Conservation (phyloP, 495 filamentous ascomycete genomes). For the Neurospora hispaniola region DNA sequence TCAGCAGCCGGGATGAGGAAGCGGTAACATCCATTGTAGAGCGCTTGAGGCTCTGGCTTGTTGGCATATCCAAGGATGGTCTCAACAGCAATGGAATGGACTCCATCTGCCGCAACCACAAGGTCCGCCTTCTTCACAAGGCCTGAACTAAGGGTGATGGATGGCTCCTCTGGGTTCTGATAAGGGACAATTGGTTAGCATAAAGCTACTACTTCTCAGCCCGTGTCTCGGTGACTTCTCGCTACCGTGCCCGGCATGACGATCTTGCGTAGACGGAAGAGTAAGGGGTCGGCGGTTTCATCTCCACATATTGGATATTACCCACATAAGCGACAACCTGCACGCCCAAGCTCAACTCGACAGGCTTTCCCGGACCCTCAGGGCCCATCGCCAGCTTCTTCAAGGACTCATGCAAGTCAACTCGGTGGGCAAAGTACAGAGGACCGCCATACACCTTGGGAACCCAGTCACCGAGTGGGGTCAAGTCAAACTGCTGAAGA, state of each 20-base stretch:
- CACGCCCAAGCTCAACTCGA: slow-evolving; percentile 21
- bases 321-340: slow-evolving; percentile 20
- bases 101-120: slow-evolving; percentile 41
- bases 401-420: slow-evolving; percentile 35
- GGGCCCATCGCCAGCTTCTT: slow-evolving; percentile 28
- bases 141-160: slow-evolving; percentile 27
- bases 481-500: slow-evolving; percentile 23
- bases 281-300: slow-evolving; percentile 5
- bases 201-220: not conserved
- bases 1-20: slow-evolving; percentile 32
- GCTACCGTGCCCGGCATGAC: not conserved
- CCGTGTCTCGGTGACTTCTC: not conserved
- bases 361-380: slow-evolving; percentile 23
- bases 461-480: slow-evolving; percentile 7
- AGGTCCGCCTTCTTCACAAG: slow-evolving; percentile 29
- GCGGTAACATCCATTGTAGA: slow-evolving; percentile 32
- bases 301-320: not conserved
- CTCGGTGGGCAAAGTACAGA: slow-evolving; percentile 17
- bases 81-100: slow-evolving; percentile 28
- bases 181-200: not conserved
- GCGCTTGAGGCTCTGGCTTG: slow-evolving; percentile 16
- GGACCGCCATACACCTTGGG: slow-evolving; percentile 7
- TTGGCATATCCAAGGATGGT: slow-evolving; percentile 16
- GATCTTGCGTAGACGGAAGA: slow-evolving; percentile 5
- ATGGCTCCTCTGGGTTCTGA: slow-evolving; percentile 30